A percentile compares a stretch with the other conserved stretches of the same genome.
These are phyloP conservation scores for Paraurostyla sp. DNA, from an alignment of 73 alveolate species.

Conservation along the genomic window DNA sequence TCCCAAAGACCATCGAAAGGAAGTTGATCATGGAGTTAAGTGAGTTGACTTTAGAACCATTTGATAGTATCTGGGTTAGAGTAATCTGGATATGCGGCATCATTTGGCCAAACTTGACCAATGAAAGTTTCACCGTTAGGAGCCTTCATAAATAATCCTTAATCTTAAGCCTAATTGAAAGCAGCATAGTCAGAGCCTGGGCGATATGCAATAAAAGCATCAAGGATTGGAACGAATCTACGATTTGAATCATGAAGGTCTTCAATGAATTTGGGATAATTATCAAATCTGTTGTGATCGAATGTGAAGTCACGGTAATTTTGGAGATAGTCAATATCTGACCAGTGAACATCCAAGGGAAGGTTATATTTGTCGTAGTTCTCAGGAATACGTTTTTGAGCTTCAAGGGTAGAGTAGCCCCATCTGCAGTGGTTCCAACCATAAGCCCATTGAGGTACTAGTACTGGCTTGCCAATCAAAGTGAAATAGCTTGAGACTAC, in stretches of 20 bases:
- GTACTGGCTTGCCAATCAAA: slow-evolving; percentile 81
- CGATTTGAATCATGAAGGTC: slow-evolving; percentile 69
- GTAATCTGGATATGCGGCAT: slow-evolving; percentile 86
- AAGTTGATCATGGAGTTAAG: slow-evolving; percentile 73
- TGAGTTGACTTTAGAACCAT: slow-evolving; percentile 83
- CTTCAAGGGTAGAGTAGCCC: slow-evolving; percentile 89
- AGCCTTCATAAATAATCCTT: slow-evolving; percentile 87
- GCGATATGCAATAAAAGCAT: slow-evolving; percentile 87
- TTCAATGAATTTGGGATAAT: slow-evolving; percentile 30
- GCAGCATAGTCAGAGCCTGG: slow-evolving; percentile 71
- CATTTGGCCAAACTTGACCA: slow-evolving; percentile 91
- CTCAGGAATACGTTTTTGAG: slow-evolving; percentile 77
- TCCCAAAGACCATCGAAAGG: slow-evolving; percentile 97
- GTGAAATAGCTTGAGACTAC: slow-evolving; percentile 68
- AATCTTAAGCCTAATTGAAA: slow-evolving; percentile 74
- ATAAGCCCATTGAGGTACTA: slow-evolving; percentile 84
- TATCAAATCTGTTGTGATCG: slow-evolving; percentile 28
- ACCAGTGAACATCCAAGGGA: slow-evolving; percentile 97
- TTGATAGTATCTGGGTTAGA: slow-evolving; percentile 68
- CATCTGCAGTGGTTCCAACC: slow-evolving; percentile 98
- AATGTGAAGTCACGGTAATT: slow-evolving; percentile 87
- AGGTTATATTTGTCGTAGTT: slow-evolving; percentile 79
- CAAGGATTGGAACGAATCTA: slow-evolving; percentile 94
- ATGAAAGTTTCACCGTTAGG: slow-evolving; percentile 81
- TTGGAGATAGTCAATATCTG: slow-evolving; percentile 97